Evolutionary conservation across 2,329 filamentous ascomycete genomes (phyloP), one percentile per base, ranked within the genome.

Genomic region (Aspergillus sp.): DNA sequence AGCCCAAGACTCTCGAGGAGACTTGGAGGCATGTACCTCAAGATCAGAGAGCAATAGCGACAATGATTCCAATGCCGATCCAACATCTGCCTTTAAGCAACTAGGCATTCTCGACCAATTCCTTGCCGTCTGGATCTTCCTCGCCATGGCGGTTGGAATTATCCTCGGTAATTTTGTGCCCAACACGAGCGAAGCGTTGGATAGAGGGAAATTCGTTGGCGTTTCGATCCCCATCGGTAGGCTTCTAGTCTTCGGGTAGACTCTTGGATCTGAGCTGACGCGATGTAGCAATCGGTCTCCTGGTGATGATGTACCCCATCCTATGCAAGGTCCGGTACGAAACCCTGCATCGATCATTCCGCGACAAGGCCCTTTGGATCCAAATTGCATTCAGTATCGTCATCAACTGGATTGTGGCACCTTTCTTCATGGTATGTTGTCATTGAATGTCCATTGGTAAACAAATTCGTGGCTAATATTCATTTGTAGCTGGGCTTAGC

Each of bases 261-360:
- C 19, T 19, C 4, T 4, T 19, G 19, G 19, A 19, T 19, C 19
- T 19, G 2, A 19, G 19, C 19, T 19, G 19, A 19, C 2, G 19
- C 19, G 19, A 19, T 19, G 19, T 19, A 87, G 88, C 88, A 0
- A 71, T 94, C 38, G 88, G 89, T 0, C 69, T 95, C 1, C 74
- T 95, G 1, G 82, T 94, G 34, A 95, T 95, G 88, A 95, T 95
- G 88, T 95, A 93, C 59, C 90, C 89, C 0, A 94, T 95, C 47
- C 72, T 95, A 0, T 94, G 88, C 75, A 93, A 93, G 64, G 85
- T 94, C 5, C 81, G 81, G 33, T 93, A 82, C 65, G 88, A 94
- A 62, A 78, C 79, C 0, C 68, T 94, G 7, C 86, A 89, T 61
- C 69, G 77, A 3, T 70, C 88, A 4, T 77, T 93, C 46, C 63